Evolutionary conservation across 345 rosid species (phyloP), one percentile per base, ranked within the genome.

Genomic region (Eucalyptus erythrocorys): DNA sequence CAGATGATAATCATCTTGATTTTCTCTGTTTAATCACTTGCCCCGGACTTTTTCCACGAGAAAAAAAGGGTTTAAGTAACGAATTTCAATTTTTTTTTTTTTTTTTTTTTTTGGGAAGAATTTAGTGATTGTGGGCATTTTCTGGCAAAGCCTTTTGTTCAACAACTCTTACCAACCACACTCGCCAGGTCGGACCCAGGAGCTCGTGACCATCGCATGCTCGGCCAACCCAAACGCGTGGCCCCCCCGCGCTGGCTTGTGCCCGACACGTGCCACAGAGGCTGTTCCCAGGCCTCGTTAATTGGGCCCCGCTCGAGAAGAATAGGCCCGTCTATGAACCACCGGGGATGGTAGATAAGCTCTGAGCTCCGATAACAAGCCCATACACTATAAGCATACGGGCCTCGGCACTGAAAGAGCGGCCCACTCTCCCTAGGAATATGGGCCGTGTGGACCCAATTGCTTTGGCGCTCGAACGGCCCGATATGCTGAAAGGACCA

Each of bases 181-280:
- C 42, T 43, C 45, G 8, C 12, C 82, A 71, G 82, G 82, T 27
- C 45, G 47, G 26, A 10, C 27, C 82, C 15, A 76, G 2, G 82
- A 37, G 22, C 48, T 14, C 89, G 85, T 24, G 89, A 40, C 34
- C 34, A 13, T 34, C 86, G 53, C 47, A 7, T 88, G 89, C 50
- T 24, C 57, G 86, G 64, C 86, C 50, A 37, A 80, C 42, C 32
- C 71, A 42, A 85, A 79, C 86, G 26, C 89, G 89, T 80, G 89
- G 34, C 55, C 37, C 71, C 86, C 8, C 11, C 86, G 22, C 1
- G 51, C 76, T n/a, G 42, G 19, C 86, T 42, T 85, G 86, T 88
- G 89, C 89, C 48, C 45, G n/a, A 47, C 71, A 53, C 86, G 89
- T 43, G 64, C 89, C 86, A 10, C 24, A 7, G 50, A 26, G 34